Evolutionary conservation across 1,139 yeast species (phyloP).

Genomic region (Debaryomyces psychrophilus): DNA sequence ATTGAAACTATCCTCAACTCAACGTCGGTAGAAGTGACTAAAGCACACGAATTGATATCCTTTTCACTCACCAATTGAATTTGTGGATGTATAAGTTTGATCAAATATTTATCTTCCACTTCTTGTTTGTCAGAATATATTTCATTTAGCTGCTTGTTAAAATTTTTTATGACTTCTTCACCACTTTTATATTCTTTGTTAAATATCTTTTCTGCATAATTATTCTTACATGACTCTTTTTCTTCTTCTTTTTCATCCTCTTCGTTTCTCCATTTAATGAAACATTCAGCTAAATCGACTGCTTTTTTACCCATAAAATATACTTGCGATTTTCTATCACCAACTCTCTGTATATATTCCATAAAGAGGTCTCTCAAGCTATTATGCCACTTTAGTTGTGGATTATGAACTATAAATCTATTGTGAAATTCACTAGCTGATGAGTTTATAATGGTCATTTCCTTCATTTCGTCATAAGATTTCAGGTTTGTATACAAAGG

Average conservation of each 20-base stretch:
- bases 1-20: constrained; percentile 67
- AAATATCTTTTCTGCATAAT: constrained; percentile 13
- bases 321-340: constrained; percentile 56
- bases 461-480: constrained; percentile 33
- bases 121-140: constrained; percentile 33
- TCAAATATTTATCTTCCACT: constrained; percentile 40
- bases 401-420: constrained; percentile 75
- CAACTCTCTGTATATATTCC: constrained; percentile 62
- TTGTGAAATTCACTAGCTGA: constrained; percentile 58
- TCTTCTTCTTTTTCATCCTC: constrained; percentile 19
- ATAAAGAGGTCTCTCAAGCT: constrained; percentile 61
- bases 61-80: constrained; percentile 42
- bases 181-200: constrained; percentile 24
- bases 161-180: constrained; percentile 38
- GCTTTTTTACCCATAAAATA: constrained; percentile 75
- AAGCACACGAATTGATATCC: constrained; percentile 37
- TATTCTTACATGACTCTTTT: constrained; percentile 15
- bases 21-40: constrained; percentile 71
- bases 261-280: constrained; percentile 27
- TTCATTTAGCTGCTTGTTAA: constrained; percentile 36
- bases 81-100: constrained; percentile 50
- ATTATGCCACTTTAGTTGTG: constrained; percentile 81
- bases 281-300: constrained; percentile 58
- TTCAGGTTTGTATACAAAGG: constrained; percentile 34
- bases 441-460: constrained; percentile 31